Evolutionary conservation across 169 alveolate species (phyloP).

Genomic region (Plasmodium coatneyi): DNA sequence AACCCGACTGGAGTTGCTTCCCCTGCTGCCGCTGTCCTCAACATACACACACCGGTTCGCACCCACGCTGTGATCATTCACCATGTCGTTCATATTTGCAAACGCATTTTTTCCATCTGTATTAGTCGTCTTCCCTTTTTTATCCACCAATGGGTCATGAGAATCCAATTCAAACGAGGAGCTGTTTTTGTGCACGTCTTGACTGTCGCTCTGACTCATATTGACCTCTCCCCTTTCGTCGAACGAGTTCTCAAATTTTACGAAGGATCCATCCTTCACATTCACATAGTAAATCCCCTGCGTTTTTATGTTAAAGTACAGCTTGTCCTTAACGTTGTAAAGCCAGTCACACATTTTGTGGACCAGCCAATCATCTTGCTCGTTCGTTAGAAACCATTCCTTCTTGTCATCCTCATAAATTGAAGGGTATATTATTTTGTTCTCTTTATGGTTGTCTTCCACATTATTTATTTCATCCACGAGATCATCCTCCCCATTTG

Average conservation of each 20-base stretch:
- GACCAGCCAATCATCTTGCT: constrained; percentile 78
- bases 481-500: neutral
- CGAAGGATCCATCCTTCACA: constrained; percentile 5
- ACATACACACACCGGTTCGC: neutral
- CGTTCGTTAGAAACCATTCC: constrained; percentile 57
- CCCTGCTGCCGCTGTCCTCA: neutral
- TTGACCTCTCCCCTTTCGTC: neutral
- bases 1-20: neutral
- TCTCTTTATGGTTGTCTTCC: neutral
- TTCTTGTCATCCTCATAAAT: constrained; percentile 21
- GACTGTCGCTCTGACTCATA: neutral
- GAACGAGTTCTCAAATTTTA: constrained; percentile 5
- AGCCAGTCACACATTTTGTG: constrained; percentile 83
- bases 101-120: neutral
- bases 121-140: neutral
- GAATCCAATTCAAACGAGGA: neutral
- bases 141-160: neutral
- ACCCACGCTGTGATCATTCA: neutral
- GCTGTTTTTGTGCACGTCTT: neutral
- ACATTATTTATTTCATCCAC: neutral
- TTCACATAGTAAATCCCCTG: constrained; percentile 37
- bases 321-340: constrained; percentile 77
- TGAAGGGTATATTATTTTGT: constrained; percentile 21
- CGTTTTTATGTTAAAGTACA: constrained; percentile 79
- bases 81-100: neutral